Evolutionary conservation across 768 basidiomycete genomes (phyloP).

Genomic region (Butyriboletus loyo): DNA sequence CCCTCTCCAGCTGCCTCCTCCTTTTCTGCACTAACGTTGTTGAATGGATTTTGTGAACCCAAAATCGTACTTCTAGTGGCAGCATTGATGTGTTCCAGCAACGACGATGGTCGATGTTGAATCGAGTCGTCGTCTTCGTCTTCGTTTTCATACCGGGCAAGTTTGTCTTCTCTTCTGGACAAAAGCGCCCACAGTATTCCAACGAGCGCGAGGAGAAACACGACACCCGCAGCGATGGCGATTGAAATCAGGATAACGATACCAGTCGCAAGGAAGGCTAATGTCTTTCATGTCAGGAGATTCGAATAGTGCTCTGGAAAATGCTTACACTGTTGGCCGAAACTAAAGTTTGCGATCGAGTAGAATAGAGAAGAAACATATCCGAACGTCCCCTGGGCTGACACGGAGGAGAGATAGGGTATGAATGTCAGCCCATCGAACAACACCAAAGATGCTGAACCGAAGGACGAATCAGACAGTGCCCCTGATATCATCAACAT

Average conservation of each 20-base stretch:
- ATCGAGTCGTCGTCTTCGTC: constrained; percentile 75
- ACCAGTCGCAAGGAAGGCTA: constrained; percentile 87
- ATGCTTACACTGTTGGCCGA: constrained; percentile 62
- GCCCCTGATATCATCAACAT: constrained; percentile 87
- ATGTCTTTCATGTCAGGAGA: constrained; percentile 3
- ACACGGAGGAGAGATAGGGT: constrained; percentile 75
- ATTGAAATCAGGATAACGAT: constrained; percentile 97
- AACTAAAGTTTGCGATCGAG: constrained; percentile 76
- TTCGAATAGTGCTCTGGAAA: neutral
- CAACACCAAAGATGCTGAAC: constrained; percentile 79
- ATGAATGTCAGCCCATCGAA: constrained; percentile 82
- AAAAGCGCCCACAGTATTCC: constrained; percentile 91
- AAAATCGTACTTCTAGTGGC: constrained; percentile 83
- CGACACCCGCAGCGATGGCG: constrained; percentile 91
- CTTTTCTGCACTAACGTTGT: constrained; percentile 45
- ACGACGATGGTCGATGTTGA: constrained; percentile 79
- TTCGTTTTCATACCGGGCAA: constrained; percentile 62
- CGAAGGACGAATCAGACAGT: constrained; percentile 64
- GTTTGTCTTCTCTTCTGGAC: constrained; percentile 72
- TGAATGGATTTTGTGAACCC: constrained; percentile 45
- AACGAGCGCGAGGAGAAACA: constrained; percentile 80
- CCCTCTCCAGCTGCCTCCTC: constrained; percentile 44
- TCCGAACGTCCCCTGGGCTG: constrained; percentile 65
- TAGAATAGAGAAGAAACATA: constrained; percentile 77
- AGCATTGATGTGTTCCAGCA: constrained; percentile 88